Percentiles rank a stretch among this genome's conserved stretches.
These are phyloP conservation scores for Alternaria gaisen DNA, from an alignment of 2,329 filamentous ascomycete species.

Conservation along the genomic window DNA sequence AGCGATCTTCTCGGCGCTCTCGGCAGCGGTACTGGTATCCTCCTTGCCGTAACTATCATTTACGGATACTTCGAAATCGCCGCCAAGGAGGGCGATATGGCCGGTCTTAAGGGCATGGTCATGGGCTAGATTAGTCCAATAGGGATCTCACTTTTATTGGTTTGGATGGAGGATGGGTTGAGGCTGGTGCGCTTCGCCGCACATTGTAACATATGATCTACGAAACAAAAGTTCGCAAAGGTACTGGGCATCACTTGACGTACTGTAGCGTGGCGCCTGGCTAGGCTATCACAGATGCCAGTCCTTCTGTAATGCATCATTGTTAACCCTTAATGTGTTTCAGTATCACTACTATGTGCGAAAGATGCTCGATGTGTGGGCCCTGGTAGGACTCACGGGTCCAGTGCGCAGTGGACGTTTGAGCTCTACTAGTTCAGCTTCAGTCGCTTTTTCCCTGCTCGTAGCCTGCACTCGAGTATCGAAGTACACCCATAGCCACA, in stretches of 20 bases:
- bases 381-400: too few species aligned
- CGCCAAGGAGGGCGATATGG: conserved; percentile 96
- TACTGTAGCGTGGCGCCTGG: conserved; percentile 10
- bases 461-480: not conserved
- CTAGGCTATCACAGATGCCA: conserved; percentile 5
- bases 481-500: too few species aligned
- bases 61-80: conserved; percentile 99
- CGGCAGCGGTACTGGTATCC: conserved; percentile 95
- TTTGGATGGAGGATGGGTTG: conserved; percentile 10
- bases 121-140: conserved; percentile 54
- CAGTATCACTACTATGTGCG: not conserved
- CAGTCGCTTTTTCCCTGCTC: not conserved
- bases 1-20: conserved; percentile 96
- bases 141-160: conserved; percentile 5
- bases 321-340: conserved; percentile 6
- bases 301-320: conserved; percentile 19
- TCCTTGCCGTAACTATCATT: conserved; percentile 99
- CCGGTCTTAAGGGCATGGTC: conserved; percentile 75
- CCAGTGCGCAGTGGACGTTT: too few species aligned
- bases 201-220: conserved; percentile 23
- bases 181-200: conserved; percentile 14
- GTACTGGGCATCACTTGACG: conserved; percentile 15
- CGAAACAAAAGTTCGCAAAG: conserved; percentile 21
- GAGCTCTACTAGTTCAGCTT: too few species aligned
- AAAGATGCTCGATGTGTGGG: not conserved